These are phyloP conservation scores for Aspergillus felis DNA, from an alignment of 2,329 filamentous ascomycete genomes.

Conservation along the genomic window DNA sequence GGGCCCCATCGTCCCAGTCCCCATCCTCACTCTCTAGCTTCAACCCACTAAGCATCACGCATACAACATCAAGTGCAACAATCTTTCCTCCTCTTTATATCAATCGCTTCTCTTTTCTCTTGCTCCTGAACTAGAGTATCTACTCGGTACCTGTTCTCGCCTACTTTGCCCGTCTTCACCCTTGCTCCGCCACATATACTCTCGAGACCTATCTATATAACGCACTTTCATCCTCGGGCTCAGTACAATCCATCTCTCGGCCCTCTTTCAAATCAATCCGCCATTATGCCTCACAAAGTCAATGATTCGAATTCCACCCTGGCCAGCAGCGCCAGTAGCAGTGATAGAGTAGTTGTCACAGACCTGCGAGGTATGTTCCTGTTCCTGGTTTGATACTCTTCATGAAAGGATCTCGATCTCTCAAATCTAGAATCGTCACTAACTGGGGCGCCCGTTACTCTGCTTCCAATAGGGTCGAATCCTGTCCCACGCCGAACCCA, in stretches of 20 bases:
- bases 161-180: background rate
- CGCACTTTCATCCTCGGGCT: background rate
- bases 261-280: background rate
- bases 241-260: background rate
- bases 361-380: constrained; percentile 29
- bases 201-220: background rate
- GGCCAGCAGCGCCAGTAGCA: constrained; percentile 28
- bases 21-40: constrained; percentile 1
- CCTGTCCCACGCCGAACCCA: constrained; percentile 26
- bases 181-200: constrained; percentile 3
- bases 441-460: constrained; percentile 9
- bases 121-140: constrained; percentile 11
- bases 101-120: constrained; percentile 4
- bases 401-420: background rate
- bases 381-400: background rate
- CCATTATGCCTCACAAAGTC: constrained; percentile 33
- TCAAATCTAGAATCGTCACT: constrained; percentile 7
- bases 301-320: constrained; percentile 36
- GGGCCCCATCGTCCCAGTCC: constrained; percentile 1
- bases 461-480: constrained; percentile 26
- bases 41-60: background rate
- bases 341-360: constrained; percentile 26
- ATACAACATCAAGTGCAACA: background rate
- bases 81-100: background rate
- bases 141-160: background rate